These are phyloP conservation scores for Plasmodiophora brassicae DNA, from an alignment of 208 protist species.

Conservation along the genomic window DNA sequence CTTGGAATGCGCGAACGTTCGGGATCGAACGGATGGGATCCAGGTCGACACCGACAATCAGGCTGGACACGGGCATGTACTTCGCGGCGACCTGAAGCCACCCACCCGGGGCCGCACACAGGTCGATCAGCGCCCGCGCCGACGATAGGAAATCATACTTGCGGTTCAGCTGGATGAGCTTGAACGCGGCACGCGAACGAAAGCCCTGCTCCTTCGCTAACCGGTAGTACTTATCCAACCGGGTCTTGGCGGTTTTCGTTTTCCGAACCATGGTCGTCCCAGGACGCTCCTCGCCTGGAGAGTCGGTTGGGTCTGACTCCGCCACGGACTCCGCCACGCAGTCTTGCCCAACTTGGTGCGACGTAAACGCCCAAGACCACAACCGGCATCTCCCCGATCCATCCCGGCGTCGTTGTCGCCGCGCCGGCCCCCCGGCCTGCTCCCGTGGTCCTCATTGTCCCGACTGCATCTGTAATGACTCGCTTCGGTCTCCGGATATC, in stretches of 20 bases:
- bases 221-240: conserved; percentile 83
- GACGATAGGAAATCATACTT: conserved; percentile 95
- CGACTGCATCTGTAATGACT: no score
- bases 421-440: no score
- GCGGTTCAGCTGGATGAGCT: conserved; percentile 97
- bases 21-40: conserved; percentile 92
- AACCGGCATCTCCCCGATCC: no score
- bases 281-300: not conserved
- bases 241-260: conserved; percentile 37
- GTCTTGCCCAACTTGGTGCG: no score
- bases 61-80: conserved; percentile 85
- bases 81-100: conserved; percentile 73
- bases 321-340: not conserved
- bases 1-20: conserved; percentile 72
- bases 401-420: no score
- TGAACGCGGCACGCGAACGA: conserved; percentile 95
- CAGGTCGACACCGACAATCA: conserved; percentile 85
- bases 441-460: no score
- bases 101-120: conserved; percentile 61
- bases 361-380: no score
- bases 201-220: conserved; percentile 97
- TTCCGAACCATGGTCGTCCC: not conserved
- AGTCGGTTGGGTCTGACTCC: not conserved
- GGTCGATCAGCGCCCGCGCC: conserved; percentile 69
- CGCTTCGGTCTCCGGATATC: no score